Evolutionary conservation across 192 early-diverging fungal species (phyloP).

Genomic region (Podila epigama): DNA sequence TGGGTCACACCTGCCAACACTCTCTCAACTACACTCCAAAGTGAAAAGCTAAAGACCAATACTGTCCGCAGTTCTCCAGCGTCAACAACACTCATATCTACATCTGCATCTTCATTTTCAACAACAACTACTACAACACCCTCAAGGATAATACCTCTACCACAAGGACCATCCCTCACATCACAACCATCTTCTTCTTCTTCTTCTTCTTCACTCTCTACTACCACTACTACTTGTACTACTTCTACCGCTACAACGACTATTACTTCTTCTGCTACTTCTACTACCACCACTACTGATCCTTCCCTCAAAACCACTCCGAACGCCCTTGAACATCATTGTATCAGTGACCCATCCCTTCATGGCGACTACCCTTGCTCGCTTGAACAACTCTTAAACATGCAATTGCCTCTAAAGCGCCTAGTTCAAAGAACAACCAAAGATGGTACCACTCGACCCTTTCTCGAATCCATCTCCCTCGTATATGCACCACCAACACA

Average conservation of each 20-base stretch:
- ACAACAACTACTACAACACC: no score
- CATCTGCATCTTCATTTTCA: no score
- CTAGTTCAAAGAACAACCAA: conserved; percentile 9
- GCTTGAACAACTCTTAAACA: conserved; percentile 16
- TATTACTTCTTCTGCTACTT: neutral
- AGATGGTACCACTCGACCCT: conserved; percentile 10
- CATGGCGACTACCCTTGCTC: conserved; percentile 38
- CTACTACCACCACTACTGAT: neutral
- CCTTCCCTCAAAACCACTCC: conserved; percentile 3
- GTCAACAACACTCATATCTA: no score
- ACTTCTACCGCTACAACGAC: neutral
- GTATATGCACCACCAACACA: conserved; percentile 3
- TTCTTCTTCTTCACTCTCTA: no score
- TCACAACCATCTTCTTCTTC: conserved; percentile 1
- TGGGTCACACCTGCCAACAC: no score
- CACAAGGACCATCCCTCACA: no score
- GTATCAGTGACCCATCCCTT: no score
- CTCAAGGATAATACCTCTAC: no score
- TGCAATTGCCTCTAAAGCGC: conserved; percentile 23
- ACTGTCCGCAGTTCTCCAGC: no score
- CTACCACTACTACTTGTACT: neutral
- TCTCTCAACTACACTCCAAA: no score
- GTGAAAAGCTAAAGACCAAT: no score
- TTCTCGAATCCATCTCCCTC: conserved; percentile 35
- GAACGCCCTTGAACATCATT: no score